phyloP scores from a whole-genome alignment of 225 moss, liverwort and hornwort species.

The Straminergon stramineum region DNA sequence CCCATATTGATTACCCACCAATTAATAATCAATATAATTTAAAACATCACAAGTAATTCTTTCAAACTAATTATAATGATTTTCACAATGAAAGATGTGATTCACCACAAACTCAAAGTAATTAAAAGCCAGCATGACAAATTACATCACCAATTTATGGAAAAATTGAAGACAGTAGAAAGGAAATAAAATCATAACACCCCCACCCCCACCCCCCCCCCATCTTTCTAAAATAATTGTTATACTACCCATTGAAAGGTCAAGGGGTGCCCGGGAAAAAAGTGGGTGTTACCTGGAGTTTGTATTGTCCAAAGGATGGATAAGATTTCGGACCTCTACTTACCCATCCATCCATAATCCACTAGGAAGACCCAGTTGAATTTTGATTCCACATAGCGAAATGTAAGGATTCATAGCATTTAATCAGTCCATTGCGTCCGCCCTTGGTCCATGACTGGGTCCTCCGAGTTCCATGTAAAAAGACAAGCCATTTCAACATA shows the following conservation, averaged over 20 bases:
- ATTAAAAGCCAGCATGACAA: no score
- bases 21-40: no score
- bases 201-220: no score
- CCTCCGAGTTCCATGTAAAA: background rate
- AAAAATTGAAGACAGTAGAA: background rate
- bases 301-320: background rate
- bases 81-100: no score
- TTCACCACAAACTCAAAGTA: no score
- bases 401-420: background rate
- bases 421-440: background rate
- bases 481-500: background rate
- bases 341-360: background rate
- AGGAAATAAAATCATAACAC: background rate
- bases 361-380: background rate
- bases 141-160: no score
- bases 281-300: background rate
- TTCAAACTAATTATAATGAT: no score
- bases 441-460: background rate
- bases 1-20: no score
- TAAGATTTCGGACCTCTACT: background rate
- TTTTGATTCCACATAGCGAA: background rate
- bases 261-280: accelerated
- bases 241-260: background rate
- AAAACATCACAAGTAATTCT: no score
- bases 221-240: background rate